phyloP scores from a whole-genome alignment of 441 rosid genomes.

The Brassica balearica region DNA sequence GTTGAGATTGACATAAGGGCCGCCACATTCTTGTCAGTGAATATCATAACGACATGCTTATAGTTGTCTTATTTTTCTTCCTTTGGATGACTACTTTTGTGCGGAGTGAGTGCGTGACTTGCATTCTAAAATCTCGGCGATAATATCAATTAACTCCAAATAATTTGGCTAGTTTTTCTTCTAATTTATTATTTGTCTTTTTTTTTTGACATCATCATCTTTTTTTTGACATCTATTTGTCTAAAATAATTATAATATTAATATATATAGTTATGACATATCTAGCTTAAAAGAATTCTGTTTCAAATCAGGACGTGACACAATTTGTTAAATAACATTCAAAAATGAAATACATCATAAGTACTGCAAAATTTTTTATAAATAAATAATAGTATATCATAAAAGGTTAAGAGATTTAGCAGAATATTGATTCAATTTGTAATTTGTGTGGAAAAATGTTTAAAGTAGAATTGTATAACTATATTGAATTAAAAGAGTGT shows the following conservation, averaged over 20 bases:
- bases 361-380: not conserved
- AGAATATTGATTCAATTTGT: not conserved
- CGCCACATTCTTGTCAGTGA: slow-evolving; percentile 49
- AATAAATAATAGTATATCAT: not conserved
- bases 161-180: not conserved
- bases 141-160: not conserved
- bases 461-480: not conserved
- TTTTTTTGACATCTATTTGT: not conserved
- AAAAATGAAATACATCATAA: not conserved
- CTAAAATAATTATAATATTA: not conserved
- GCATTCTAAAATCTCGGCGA: slow-evolving; percentile 45
- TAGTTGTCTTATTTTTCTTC: not conserved
- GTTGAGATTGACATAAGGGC: slow-evolving; percentile 6
- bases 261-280: not conserved
- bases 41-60: slow-evolving; percentile 45
- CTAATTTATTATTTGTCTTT: not conserved
- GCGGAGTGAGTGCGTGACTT: slow-evolving; percentile 52
- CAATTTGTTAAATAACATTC: not conserved
- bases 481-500: not conserved
- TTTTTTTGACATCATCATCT: too few species aligned
- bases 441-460: not conserved
- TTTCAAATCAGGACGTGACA: not conserved
- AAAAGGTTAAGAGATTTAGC: not conserved
- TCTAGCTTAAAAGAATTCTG: not conserved
- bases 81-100: slow-evolving; percentile 18